Conservation (phyloP, 2,329 filamentous ascomycete genomes). For the Xylariaceae sp. region DNA sequence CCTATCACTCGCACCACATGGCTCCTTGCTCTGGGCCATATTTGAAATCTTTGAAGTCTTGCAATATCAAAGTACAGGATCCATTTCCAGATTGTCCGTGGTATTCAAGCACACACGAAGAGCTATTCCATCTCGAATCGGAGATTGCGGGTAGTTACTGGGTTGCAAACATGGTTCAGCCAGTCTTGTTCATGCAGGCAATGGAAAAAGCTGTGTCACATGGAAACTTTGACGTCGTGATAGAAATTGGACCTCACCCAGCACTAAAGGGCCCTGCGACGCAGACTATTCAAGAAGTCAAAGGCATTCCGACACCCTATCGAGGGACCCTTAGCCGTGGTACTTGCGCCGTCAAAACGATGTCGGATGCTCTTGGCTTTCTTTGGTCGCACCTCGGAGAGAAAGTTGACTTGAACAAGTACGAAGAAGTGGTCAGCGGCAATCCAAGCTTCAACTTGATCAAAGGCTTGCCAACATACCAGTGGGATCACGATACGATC, state of each 20-base stretch:
- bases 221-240: conserved; percentile 21
- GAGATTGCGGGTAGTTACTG: no score
- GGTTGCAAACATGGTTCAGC: conserved; percentile 39
- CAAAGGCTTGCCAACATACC: conserved; percentile 4
- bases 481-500: background rate
- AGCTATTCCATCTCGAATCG: no score
- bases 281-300: conserved; percentile 31
- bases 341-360: no score
- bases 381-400: background rate
- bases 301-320: background rate
- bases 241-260: conserved; percentile 42
- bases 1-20: conserved; percentile 9
- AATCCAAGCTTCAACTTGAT: background rate
- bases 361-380: background rate
- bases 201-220: conserved; percentile 4
- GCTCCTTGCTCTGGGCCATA: background rate
- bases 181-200: conserved; percentile 40
- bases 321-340: background rate
- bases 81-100: no score
- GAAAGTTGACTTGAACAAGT: no score
- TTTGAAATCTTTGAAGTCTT: no score
- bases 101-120: no score
- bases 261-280: conserved; percentile 40
- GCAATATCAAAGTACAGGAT: no score
- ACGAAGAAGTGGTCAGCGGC: no score